phyloP scores from a whole-genome alignment of 345 rosid species.

The Litchi chinensis region DNA sequence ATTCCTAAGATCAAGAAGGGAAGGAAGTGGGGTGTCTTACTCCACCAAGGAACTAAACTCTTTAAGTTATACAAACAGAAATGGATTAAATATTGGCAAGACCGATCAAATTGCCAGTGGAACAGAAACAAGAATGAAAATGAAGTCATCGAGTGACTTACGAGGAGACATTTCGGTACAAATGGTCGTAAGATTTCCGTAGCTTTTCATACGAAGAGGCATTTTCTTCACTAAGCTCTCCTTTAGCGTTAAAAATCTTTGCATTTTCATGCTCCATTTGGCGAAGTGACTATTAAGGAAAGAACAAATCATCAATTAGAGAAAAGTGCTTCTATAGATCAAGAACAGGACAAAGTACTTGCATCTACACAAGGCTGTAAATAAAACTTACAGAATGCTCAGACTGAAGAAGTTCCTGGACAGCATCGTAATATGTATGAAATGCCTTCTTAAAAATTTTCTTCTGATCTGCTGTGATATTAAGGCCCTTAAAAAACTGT shows the following conservation, averaged over 20 bases:
- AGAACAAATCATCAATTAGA: conserved; percentile 14
- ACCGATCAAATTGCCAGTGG: conserved; percentile 12
- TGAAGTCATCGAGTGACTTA: conserved; percentile 50
- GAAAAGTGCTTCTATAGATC: conserved; percentile 10
- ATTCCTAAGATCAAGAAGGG: neutral
- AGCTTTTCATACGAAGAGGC: conserved; percentile 88
- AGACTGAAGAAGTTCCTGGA: conserved; percentile 80
- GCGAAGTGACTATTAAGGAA: conserved; percentile 63
- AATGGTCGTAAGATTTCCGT: conserved; percentile 88
- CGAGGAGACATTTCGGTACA: conserved; percentile 90
- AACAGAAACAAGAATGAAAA: conserved; percentile 20
- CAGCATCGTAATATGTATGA: conserved; percentile 78
- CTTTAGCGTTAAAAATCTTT: conserved; percentile 88
- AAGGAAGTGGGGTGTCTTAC: neutral
- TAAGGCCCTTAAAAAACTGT: conserved; percentile 82
- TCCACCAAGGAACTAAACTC: neutral
- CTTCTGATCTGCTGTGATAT: conserved; percentile 84
- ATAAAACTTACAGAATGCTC: conserved; percentile 77
- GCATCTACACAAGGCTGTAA: conserved; percentile 14
- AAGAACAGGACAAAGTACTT: neutral
- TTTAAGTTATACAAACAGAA: neutral
- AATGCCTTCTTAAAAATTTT: conserved; percentile 79
- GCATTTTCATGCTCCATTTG: conserved; percentile 99
- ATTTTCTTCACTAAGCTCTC: conserved; percentile 96
- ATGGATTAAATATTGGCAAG: neutral